phyloP scores from a whole-genome alignment of 257 asterid genomes.

The Salvia rosmarinus region DNA sequence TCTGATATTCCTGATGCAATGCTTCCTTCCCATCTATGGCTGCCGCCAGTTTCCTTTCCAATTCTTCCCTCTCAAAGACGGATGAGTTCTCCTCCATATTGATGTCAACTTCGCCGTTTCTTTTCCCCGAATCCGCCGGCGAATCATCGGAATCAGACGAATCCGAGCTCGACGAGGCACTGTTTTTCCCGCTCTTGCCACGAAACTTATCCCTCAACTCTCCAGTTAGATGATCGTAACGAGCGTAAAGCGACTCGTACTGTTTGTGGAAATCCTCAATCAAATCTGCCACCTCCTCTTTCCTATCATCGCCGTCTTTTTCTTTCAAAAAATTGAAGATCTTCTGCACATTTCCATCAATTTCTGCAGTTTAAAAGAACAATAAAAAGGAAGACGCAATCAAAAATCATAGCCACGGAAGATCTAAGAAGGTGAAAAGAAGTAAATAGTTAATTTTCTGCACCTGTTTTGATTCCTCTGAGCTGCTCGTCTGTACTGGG shows the following conservation, averaged over 20 bases:
- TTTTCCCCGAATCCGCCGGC: conserved; percentile 41
- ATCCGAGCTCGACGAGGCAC: conserved; percentile 69
- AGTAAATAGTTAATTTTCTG: neutral
- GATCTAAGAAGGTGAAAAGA: neutral
- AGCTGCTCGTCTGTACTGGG: conserved; percentile 62
- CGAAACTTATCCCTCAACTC: conserved; percentile 55
- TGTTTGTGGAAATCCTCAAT: conserved; percentile 56
- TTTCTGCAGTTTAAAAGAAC: conserved; percentile 52
- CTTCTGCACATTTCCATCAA: conserved; percentile 67
- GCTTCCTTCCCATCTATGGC: conserved; percentile 56
- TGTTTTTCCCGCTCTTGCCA: conserved; percentile 44
- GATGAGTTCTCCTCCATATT: conserved; percentile 36
- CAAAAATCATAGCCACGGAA: neutral
- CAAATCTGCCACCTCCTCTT: conserved; percentile 48
- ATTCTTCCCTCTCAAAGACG: conserved; percentile 52
- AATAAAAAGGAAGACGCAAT: neutral
- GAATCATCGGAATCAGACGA: conserved; percentile 69
- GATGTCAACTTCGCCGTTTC: conserved; percentile 45
- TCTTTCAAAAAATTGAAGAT: conserved; percentile 54
- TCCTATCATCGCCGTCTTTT: conserved; percentile 46
- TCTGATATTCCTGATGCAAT: conserved; percentile 44
- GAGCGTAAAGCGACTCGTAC: conserved; percentile 63
- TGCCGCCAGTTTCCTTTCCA: conserved; percentile 47
- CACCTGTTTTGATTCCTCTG: conserved; percentile 67
- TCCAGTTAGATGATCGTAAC: conserved; percentile 71